Percentiles rank a stretch among this genome's conserved stretches.
Conservation (phyloP, 2,329 filamentous ascomycete species). For the Nannizzia gypsea region DNA sequence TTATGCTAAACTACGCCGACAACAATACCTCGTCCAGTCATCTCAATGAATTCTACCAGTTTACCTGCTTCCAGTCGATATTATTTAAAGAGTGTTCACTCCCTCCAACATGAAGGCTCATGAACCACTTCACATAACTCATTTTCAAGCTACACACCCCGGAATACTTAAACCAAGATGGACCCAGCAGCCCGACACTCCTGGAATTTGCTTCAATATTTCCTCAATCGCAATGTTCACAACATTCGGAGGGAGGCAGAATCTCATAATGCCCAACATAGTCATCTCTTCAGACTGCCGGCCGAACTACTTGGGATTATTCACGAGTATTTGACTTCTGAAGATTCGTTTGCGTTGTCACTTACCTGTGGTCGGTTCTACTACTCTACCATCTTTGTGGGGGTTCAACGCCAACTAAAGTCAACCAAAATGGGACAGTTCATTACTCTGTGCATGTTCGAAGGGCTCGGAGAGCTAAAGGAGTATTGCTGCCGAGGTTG, state of each 20-base stretch:
- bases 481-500: constrained; percentile 4
- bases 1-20: background rate
- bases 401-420: background rate
- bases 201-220: background rate
- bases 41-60: background rate
- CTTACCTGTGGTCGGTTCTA: constrained; percentile 9
- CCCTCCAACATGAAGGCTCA: background rate
- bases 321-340: background rate
- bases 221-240: background rate
- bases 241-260: background rate
- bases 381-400: background rate
- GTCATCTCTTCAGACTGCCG: constrained; percentile 6
- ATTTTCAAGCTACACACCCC: background rate
- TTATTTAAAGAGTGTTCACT: background rate
- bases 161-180: background rate
- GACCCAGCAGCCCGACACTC: background rate
- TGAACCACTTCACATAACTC: background rate
- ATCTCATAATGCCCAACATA: constrained; percentile 1
- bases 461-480: constrained; percentile 2
- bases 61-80: background rate
- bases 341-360: background rate
- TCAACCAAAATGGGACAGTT: background rate
- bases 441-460: constrained; percentile 1
- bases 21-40: background rate
- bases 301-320: constrained; percentile 1